Percentiles rank a stretch among this genome's conserved stretches.
Conservation (phyloP, 2,329 filamentous ascomycete genomes). For the Ascochyta lentis region DNA sequence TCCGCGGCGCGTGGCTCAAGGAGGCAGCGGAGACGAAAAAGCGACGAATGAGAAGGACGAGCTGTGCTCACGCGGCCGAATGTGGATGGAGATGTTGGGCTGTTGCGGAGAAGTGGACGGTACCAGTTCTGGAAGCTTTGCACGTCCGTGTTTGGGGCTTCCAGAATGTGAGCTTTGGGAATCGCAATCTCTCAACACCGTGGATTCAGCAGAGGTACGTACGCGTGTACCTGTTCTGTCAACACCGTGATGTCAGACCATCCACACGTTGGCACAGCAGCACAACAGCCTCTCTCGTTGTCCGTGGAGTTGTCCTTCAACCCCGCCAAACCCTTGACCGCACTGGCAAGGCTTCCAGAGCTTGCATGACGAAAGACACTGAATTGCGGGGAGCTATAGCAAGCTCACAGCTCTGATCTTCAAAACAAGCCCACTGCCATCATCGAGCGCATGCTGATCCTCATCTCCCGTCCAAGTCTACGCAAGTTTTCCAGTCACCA, state of each 20-base stretch:
- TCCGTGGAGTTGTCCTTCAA: not conserved
- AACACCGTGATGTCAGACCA: not conserved
- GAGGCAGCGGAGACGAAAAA: slow-evolving; percentile 14
- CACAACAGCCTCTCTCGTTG: not conserved
- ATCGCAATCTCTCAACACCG: not conserved
- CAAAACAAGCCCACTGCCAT: not conserved
- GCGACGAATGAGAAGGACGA: slow-evolving; percentile 1
- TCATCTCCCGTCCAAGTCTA: slow-evolving; percentile 17
- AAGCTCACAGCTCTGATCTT: not conserved
- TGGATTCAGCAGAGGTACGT: not conserved
- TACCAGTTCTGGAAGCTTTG: slow-evolving; percentile 9
- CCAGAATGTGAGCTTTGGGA: not conserved
- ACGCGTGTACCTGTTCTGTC: not conserved
- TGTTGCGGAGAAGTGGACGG: not conserved
- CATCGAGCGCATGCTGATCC: slow-evolving; percentile 15
- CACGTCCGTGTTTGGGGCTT: slow-evolving; percentile 1
- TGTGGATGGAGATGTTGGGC: slow-evolving; percentile 6
- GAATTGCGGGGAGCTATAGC: not conserved
- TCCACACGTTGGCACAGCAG: not conserved
- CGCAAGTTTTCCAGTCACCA: slow-evolving; percentile 7
- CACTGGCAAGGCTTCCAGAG: not conserved
- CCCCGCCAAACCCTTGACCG: not conserved
- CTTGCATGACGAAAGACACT: not conserved
- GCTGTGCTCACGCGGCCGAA: slow-evolving; percentile 10
- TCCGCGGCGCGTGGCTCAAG: slow-evolving; percentile 28